Percentiles rank a stretch among this genome's conserved stretches.
Evolutionary conservation across 225 moss, liverwort and hornwort genomes (phyloP).

Genomic region (Antitrichia curtipendula): DNA sequence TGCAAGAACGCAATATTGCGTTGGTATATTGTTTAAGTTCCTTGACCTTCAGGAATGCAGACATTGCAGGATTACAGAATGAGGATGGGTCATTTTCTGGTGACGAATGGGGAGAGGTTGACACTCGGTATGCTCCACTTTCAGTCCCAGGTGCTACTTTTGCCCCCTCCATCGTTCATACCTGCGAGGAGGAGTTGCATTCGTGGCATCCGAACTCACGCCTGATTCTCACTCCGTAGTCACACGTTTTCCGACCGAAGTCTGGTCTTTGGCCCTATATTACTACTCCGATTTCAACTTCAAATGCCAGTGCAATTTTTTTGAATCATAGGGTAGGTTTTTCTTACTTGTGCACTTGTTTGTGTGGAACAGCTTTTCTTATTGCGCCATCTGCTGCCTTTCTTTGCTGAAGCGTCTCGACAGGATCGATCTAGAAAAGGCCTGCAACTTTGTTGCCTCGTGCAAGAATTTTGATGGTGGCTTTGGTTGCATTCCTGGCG

Average conservation of each 20-base stretch:
- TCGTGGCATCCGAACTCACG: neutral
- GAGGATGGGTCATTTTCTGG: conserved; percentile 86
- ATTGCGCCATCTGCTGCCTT: conserved; percentile 60
- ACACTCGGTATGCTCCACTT: conserved; percentile 60
- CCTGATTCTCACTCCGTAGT: neutral
- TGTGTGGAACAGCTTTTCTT: conserved; percentile 41
- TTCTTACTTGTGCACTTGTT: neutral
- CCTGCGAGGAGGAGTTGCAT: neutral
- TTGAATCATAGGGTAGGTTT: neutral
- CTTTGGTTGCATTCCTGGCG: conserved; percentile 78
- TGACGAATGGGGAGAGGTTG: conserved; percentile 81
- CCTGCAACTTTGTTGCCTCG: conserved; percentile 43
- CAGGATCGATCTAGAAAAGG: conserved; percentile 53
- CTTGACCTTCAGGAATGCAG: conserved; percentile 7
- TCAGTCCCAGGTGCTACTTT: conserved; percentile 23
- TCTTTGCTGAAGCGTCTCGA: conserved; percentile 56
- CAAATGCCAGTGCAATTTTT: neutral
- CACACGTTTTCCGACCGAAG: neutral
- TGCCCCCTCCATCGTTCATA: neutral
- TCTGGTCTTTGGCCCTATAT: neutral
- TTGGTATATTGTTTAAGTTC: neutral
- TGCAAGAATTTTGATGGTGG: conserved; percentile 82
- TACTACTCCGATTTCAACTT: neutral
- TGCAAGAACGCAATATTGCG: neutral
- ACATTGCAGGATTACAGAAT: conserved; percentile 61